Evolutionary conservation across 78 protist species (phyloP), one percentile per base, ranked within the genome.

Genomic region (Capsaspora owczarzaki): DNA sequence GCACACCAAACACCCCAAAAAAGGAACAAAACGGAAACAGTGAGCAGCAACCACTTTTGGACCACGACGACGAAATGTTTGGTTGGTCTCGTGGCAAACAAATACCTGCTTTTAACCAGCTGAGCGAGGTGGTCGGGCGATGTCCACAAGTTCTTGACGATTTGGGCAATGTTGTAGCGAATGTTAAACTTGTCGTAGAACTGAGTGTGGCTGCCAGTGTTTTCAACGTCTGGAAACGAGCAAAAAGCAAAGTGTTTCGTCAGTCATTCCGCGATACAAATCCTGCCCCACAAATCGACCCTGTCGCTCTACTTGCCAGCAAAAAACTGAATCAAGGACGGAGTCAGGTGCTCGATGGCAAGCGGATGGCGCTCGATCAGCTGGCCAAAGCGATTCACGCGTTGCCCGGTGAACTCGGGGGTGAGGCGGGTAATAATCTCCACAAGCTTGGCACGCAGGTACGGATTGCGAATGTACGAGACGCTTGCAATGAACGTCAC

Each of bases 101-200:
- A 6, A 8, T 25, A 63, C 43, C 41, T 8, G 35, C 72, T 63
- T 31, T 63, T 41, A 1, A 25, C 72, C 43, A 16, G 8, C 72
- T 22, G 12, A 29, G 25, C 66, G n/a, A 16, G 66, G 33, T 29
- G 66, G 66, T 56, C 33, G 66, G 66, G 25, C 40, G 14, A 8
- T 71, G 38, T 35, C 74, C 76, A 53, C 68, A 83, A 8, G 38
- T 29, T n/a, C 82, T 76, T 63, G 51, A 83, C 78, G 38, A 78
- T 42, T 47, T 33, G 20, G 20, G 79, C 51, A 12, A 78, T 78
- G 47, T 78, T 10, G 66, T 78, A 74, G 33, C 87, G 82, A 61
- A 77, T 77, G 82, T 29, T 23, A 47, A 83, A 75, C 85, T 85
- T 85, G 56, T 75, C 85, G 82, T 80, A 80, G 77, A 74, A 78